Conservation (phyloP, 441 rosid genomes). For the Erysimum pusillum region DNA sequence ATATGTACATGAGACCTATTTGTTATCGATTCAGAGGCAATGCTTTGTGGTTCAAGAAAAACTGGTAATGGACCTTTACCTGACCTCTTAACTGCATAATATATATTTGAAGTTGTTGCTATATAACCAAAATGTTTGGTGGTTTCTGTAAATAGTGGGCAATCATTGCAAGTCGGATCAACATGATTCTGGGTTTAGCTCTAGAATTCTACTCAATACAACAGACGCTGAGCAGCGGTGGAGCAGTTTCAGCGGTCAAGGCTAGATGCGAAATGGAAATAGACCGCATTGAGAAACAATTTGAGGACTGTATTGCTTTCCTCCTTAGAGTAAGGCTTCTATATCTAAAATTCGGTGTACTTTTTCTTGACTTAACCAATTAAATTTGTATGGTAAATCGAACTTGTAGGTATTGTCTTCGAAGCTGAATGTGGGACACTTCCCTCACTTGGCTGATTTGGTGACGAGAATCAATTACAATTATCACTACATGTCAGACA, state of each 20-base stretch:
- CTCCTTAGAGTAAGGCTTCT: slow-evolving; percentile 77
- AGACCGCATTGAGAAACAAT: slow-evolving; percentile 82
- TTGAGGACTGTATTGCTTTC: slow-evolving; percentile 90
- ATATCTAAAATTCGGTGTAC: slow-evolving; percentile 8
- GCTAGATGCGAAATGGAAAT: slow-evolving; percentile 89
- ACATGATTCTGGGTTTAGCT: slow-evolving; percentile 86
- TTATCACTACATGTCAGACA: slow-evolving; percentile 90
- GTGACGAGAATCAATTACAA: slow-evolving; percentile 94
- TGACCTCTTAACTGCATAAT: slow-evolving; percentile 18
- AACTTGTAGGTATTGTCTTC: slow-evolving; percentile 78
- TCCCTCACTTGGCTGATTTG: slow-evolving; percentile 93
- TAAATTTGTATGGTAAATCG: slow-evolving; percentile 9
- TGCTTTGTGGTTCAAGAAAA: slow-evolving; percentile 97
- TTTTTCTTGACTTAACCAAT: background rate
- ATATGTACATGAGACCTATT: slow-evolving; percentile 94
- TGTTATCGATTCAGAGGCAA: slow-evolving; percentile 91
- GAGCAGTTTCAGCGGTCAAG: slow-evolving; percentile 80
- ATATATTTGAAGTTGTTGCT: background rate
- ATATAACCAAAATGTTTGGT: slow-evolving; percentile 14
- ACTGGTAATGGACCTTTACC: slow-evolving; percentile 61
- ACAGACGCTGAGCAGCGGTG: slow-evolving; percentile 81
- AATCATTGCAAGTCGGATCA: slow-evolving; percentile 89
- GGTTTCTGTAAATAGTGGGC: slow-evolving; percentile 69
- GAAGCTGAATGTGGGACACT: slow-evolving; percentile 88
- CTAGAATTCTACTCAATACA: slow-evolving; percentile 91